These are phyloP conservation scores for Cucurbita pepo DNA, from an alignment of 306 rosid species.

Conservation along the genomic window DNA sequence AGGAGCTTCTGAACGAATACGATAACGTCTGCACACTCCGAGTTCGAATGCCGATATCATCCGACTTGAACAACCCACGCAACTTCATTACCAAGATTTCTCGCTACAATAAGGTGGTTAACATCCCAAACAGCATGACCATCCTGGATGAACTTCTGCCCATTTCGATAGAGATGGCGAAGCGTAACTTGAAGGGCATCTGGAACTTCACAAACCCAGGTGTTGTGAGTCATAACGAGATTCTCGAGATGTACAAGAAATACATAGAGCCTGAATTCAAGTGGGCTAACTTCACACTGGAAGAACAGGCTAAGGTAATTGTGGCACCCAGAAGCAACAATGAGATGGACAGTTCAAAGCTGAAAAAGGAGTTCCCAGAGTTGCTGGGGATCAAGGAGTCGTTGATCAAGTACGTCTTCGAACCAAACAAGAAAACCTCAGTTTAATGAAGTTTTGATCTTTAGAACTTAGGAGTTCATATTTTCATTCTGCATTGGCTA, in stretches of 20 bases:
- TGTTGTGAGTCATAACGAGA: slow-evolving; percentile 52
- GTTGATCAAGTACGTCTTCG: slow-evolving; percentile 43
- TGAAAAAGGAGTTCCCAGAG: slow-evolving; percentile 60
- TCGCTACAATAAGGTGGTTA: slow-evolving; percentile 52
- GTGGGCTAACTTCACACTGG: slow-evolving; percentile 54
- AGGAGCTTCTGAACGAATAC: slow-evolving; percentile 50
- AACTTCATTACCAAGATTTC: slow-evolving; percentile 62
- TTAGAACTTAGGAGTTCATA: slow-evolving; percentile 5
- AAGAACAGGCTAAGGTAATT: slow-evolving; percentile 64
- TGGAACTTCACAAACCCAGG: slow-evolving; percentile 77
- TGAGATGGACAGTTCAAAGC: slow-evolving; percentile 53
- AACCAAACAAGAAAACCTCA: slow-evolving; percentile 40
- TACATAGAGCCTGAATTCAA: slow-evolving; percentile 46
- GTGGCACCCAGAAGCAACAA: slow-evolving; percentile 62
- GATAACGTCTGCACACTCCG: slow-evolving; percentile 66
- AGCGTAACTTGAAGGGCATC: slow-evolving; percentile 47
- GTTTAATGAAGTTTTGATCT: slow-evolving; percentile 8
- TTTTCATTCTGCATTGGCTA: slow-evolving; percentile 10
- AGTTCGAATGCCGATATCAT: slow-evolving; percentile 63
- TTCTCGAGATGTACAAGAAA: slow-evolving; percentile 56
- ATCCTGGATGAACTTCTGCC: slow-evolving; percentile 61
- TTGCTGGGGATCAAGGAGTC: slow-evolving; percentile 56
- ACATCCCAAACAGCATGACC: slow-evolving; percentile 74
- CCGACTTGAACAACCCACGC: slow-evolving; percentile 59
- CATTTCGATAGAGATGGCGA: slow-evolving; percentile 63